A percentile compares a stretch with the other conserved stretches of the same genome.
Evolutionary conservation across 2,329 filamentous ascomycete species (phyloP).

Genomic region (Herpotrichia juniperi): DNA sequence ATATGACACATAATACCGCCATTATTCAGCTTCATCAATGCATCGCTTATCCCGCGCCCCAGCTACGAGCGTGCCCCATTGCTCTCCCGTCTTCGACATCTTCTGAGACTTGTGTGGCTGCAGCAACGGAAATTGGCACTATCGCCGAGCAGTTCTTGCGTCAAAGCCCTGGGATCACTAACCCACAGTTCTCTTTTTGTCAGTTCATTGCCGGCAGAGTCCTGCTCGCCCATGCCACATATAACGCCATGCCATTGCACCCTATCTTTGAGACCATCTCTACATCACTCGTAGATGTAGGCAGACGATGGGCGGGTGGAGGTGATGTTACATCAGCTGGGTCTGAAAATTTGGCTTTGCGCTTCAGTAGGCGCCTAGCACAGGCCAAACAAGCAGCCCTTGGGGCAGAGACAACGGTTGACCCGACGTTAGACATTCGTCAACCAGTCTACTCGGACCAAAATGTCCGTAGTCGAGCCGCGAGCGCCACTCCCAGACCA

Average conservation of each 20-base stretch:
- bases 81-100: constrained; percentile 24
- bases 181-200: constrained; percentile 41
- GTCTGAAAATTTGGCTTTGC: constrained; percentile 39
- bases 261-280: constrained; percentile 42
- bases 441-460: constrained; percentile 42
- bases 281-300: constrained; percentile 43
- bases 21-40: constrained; percentile 33
- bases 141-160: constrained; percentile 31
- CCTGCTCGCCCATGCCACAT: constrained; percentile 39
- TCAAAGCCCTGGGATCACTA: constrained; percentile 32
- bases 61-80: constrained; percentile 31
- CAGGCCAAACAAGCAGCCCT: constrained; percentile 18
- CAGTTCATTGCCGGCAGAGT: constrained; percentile 39
- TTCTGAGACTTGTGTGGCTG: constrained; percentile 30
- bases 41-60: constrained; percentile 36
- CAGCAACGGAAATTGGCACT: constrained; percentile 27
- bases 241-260: constrained; percentile 36
- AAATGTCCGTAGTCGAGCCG: neutral
- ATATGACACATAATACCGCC: constrained; percentile 37
- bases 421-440: constrained; percentile 36
- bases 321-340: neutral
- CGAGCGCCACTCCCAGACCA: too few relatives aligned
- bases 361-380: constrained; percentile 42
- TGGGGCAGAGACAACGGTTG: neutral
- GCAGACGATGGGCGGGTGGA: constrained; percentile 44